These are phyloP conservation scores for Sugiyamaella boreocaroliniensis DNA, from an alignment of 805 yeast genomes.

Conservation along the genomic window DNA sequence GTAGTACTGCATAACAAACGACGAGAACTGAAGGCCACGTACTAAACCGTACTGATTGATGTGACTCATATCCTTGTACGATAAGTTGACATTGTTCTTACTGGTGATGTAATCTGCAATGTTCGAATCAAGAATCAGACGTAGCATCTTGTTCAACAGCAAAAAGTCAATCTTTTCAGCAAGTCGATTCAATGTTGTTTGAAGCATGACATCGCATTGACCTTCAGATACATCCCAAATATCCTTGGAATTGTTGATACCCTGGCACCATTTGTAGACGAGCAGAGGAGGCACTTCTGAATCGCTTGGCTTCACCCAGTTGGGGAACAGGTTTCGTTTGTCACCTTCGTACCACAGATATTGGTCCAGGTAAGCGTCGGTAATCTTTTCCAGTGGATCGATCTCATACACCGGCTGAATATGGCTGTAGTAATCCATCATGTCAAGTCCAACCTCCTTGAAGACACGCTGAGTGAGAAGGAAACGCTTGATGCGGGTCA, in stretches of 20 bases:
- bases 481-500: slow-evolving; percentile 75
- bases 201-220: slow-evolving; percentile 76
- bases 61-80: slow-evolving; percentile 93
- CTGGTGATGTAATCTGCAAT: slow-evolving; percentile 92
- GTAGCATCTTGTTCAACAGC: slow-evolving; percentile 67
- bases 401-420: slow-evolving; percentile 79
- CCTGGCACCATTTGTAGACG: slow-evolving; percentile 92
- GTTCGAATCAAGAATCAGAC: slow-evolving; percentile 79
- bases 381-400: slow-evolving; percentile 89
- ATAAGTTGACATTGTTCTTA: slow-evolving; percentile 72
- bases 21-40: slow-evolving; percentile 83
- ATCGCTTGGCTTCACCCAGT: slow-evolving; percentile 94
- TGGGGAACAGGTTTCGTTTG: slow-evolving; percentile 78
- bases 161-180: slow-evolving; percentile 88
- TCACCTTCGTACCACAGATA: slow-evolving; percentile 95
- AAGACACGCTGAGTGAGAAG: slow-evolving; percentile 84
- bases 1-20: slow-evolving; percentile 85
- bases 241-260: slow-evolving; percentile 66
- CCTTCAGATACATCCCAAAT: slow-evolving; percentile 79
- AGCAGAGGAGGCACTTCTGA: slow-evolving; percentile 87
- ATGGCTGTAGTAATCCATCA: slow-evolving; percentile 86
- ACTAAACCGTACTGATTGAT: slow-evolving; percentile 82
- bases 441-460: slow-evolving; percentile 77
- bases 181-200: slow-evolving; percentile 60
- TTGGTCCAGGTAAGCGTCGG: slow-evolving; percentile 94